Conservation (phyloP, 2,329 filamentous ascomycete genomes). For the Boeremia lycopersici region DNA sequence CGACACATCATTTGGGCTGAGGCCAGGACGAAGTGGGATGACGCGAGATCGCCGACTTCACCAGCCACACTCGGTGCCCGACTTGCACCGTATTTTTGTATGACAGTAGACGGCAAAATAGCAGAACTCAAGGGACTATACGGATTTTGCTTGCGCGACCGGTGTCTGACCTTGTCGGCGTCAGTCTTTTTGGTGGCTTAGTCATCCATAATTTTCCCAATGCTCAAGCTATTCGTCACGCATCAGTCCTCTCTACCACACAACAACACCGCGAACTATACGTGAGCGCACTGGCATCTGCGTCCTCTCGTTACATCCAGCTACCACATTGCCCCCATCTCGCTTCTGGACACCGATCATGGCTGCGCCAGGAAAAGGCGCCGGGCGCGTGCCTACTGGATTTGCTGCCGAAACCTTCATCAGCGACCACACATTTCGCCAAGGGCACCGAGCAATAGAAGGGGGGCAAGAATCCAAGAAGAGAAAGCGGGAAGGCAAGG, state of each 20-base stretch:
- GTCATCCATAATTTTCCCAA: slow-evolving; percentile 23
- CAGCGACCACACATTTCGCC: slow-evolving; percentile 87
- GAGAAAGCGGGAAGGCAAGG: slow-evolving; percentile 82
- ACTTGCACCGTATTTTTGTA: neutral
- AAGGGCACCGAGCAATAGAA: slow-evolving; percentile 81
- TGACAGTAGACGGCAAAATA: too few species aligned
- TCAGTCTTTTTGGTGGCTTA: slow-evolving; percentile 17
- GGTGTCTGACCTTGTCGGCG: neutral
- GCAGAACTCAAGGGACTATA: too few species aligned
- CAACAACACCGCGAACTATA: neutral
- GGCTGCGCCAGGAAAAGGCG: slow-evolving; percentile 27
- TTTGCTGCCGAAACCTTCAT: slow-evolving; percentile 86
- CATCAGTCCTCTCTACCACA: neutral
- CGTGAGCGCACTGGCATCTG: neutral
- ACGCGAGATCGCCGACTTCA: slow-evolving; percentile 9
- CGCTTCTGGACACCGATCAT: slow-evolving; percentile 10
- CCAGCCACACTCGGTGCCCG: slow-evolving; percentile 1
- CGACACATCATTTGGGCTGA: slow-evolving; percentile 13
- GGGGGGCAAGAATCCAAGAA: slow-evolving; percentile 70
- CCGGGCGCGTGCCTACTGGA: slow-evolving; percentile 68
- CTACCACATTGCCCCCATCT: neutral
- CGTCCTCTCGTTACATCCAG: neutral
- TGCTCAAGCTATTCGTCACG: slow-evolving; percentile 3
- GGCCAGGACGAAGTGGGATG: slow-evolving; percentile 10
- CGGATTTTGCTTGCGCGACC: too few species aligned